Percentiles rank a stretch among this genome's conserved stretches.
Evolutionary conservation across 1,284 basidiomycete genomes (phyloP).

Genomic region (Phenoliferia sp.): DNA sequence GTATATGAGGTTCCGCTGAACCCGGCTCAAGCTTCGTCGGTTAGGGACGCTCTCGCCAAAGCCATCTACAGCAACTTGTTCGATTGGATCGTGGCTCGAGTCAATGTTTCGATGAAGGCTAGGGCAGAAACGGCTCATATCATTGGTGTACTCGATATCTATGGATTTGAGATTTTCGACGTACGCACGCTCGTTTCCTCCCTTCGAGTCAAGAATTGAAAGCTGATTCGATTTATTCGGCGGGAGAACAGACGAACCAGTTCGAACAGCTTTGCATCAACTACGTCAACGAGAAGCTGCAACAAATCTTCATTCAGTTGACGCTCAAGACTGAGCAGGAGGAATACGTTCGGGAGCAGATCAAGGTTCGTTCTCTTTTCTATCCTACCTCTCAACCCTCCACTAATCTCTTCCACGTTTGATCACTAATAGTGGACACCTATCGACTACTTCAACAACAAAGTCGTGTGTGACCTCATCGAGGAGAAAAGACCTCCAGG

Average conservation of each 20-base stretch:
- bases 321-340: constrained; percentile 99
- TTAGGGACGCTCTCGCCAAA: constrained; percentile 88
- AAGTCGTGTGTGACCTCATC: constrained; percentile 94
- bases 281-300: constrained; percentile 96
- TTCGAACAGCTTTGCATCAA: constrained; percentile 99
- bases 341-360: constrained; percentile 96
- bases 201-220: background rate
- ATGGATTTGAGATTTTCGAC: constrained; percentile 97
- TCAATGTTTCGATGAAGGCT: constrained; percentile 95
- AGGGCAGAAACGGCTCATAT: constrained; percentile 69
- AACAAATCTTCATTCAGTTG: constrained; percentile 96
- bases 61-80: constrained; percentile 99
- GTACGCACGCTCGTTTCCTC: constrained; percentile 34
- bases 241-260: constrained; percentile 71
- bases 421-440: constrained; percentile 82
- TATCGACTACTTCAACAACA: constrained; percentile 93
- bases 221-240: constrained; percentile 3
- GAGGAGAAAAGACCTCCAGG: constrained; percentile 94
- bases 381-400: background rate
- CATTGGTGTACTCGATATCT: constrained; percentile 96
- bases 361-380: constrained; percentile 52
- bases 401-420: background rate
- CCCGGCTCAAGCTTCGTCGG: constrained; percentile 80
- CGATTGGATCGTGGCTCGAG: constrained; percentile 96
- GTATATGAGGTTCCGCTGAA: constrained; percentile 96